phyloP scores from a whole-genome alignment of 176 grass and related monocot species.

The Cymbopogon citratus region DNA sequence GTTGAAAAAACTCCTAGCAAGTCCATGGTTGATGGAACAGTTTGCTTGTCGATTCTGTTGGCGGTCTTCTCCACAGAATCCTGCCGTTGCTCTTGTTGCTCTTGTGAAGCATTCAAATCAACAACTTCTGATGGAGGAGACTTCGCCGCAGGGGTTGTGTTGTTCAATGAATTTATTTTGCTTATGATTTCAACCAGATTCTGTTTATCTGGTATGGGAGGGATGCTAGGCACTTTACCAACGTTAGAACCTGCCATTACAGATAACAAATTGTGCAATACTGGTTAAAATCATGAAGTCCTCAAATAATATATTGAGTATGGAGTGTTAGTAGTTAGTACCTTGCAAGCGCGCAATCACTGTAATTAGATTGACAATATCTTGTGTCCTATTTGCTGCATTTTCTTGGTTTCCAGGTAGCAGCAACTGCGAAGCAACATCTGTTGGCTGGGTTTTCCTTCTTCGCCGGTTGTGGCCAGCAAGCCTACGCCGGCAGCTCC shows the following conservation, averaged over 20 bases:
- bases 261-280: not conserved
- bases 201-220: slow-evolving; percentile 63
- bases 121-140: slow-evolving; percentile 54
- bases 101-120: slow-evolving; percentile 74
- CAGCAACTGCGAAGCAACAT: slow-evolving; percentile 72
- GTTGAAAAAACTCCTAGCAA: slow-evolving; percentile 63
- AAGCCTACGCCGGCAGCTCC: slow-evolving; percentile 91
- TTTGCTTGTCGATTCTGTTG: slow-evolving; percentile 30
- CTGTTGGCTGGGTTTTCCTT: slow-evolving; percentile 87
- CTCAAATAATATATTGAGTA: not conserved
- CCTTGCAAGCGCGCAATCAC: slow-evolving; percentile 84
- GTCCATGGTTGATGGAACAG: slow-evolving; percentile 59
- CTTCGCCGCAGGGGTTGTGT: slow-evolving; percentile 39
- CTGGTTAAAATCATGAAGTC: slow-evolving; percentile 10
- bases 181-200: slow-evolving; percentile 73
- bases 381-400: slow-evolving; percentile 53
- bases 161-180: slow-evolving; percentile 74
- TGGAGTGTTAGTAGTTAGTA: not conserved
- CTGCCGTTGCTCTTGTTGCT: slow-evolving; percentile 28
- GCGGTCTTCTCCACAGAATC: slow-evolving; percentile 43
- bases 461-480: slow-evolving; percentile 85
- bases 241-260: slow-evolving; percentile 48
- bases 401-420: slow-evolving; percentile 83
- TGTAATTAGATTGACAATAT: slow-evolving; percentile 86
- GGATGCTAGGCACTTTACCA: slow-evolving; percentile 45